Base-by-base conservation (phyloP, 176 grass and related monocot genomes). In the Triticum timopheevii region DNA sequence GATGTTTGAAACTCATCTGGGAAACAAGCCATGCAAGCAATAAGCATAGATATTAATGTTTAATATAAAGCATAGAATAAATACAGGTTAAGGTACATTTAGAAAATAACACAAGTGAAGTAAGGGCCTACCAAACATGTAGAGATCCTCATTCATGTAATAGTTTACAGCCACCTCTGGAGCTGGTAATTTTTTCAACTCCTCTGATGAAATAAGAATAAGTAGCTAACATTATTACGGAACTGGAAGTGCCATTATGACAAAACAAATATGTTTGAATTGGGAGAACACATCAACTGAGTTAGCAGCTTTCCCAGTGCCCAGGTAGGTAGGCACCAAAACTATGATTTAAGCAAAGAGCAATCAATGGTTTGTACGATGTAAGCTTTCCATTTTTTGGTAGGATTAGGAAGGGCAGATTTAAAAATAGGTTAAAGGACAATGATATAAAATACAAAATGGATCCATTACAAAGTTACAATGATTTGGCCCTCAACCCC, bases 1-100 rank as follows among this genome's bases (percentile, higher is more conserved):
- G 85, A 69, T 62, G 97, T 93, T 87, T 99, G 94, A 78, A 99
- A 99, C 85, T 99, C 97, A 83, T 99, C 97, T 96, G 92, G 33
- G 19, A 66, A 78, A 83, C 23, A 33, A 25, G 6, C 17, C 61
- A 83, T 24, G 52, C 13, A 19, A 38, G 42, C 24, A 68, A 45
- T 63, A 27, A 61, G 58, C 30, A 87, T 3, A 76, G 4, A 79
- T 74, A 45, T 16, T 85, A 82, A 84, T 33, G 34, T 13, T 44
- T 31, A 79, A 80, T 83, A 23, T 7, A 24, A 47, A 88, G 0
- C 17, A 63, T 33, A 22, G 54, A 2, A 33, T 45, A 44, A 67
- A 56, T 9, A 36, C 1, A 80, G 31, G 27, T 23, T 52, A 68
- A 86, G 0, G 54, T 59, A 59, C 7, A 9, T 59, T 0, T 59